Conservation (phyloP, 192 early-diverging fungal genomes). For the Dispira simplex region DNA sequence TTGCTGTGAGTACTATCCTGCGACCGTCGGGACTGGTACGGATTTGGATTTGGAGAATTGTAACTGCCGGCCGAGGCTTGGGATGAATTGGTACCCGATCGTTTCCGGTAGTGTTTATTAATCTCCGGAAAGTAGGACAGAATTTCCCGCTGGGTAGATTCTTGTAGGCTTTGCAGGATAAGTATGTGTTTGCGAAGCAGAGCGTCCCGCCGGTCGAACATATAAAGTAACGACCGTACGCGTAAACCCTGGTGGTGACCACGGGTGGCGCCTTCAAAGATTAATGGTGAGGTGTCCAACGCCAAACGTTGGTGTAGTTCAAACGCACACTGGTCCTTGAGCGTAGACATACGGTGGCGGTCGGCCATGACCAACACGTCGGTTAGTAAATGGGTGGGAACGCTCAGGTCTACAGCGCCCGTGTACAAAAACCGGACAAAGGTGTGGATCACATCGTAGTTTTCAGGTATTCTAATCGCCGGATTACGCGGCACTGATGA, state of each 20-base stretch:
- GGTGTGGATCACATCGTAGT: background rate
- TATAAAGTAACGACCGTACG: constrained; percentile 8
- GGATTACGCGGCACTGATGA: background rate
- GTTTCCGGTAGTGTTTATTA: constrained; percentile 12
- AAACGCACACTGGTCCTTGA: constrained; percentile 3
- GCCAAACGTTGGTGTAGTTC: constrained; percentile 11
- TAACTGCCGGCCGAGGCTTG: background rate
- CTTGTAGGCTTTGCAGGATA: background rate
- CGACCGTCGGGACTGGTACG: background rate
- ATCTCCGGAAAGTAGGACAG: constrained; percentile 10
- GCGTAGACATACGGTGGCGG: background rate
- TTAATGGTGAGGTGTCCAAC: constrained; percentile 8
- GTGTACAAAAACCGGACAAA: constrained; percentile 9
- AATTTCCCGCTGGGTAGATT: constrained; percentile 4
- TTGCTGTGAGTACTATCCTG: background rate
- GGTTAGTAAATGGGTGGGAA: background rate
- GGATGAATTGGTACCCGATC: constrained; percentile 6
- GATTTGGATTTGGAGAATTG: background rate
- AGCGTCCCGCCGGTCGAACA: constrained; percentile 12
- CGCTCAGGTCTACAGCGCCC: background rate
- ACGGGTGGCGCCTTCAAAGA: constrained; percentile 11
- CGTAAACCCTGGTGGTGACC: constrained; percentile 6
- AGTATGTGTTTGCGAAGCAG: constrained; percentile 7
- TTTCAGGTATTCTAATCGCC: background rate
- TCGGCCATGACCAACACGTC: background rate